These are phyloP conservation scores for Eimeria tenella DNA, from an alignment of 169 alveolate genomes.

Conservation along the genomic window DNA sequence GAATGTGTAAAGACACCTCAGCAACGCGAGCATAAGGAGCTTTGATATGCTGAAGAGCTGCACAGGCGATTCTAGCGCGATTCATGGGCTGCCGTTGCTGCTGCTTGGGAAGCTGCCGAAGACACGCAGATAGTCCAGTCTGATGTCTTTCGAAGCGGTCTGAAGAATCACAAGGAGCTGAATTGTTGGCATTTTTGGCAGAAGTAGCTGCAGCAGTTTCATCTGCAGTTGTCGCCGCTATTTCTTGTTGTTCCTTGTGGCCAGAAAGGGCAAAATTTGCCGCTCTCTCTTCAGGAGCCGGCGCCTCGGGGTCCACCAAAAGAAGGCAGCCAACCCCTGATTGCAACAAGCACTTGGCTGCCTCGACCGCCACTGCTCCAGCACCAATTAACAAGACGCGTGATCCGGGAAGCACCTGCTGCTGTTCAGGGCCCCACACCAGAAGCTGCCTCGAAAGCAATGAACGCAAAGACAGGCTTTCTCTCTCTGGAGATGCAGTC, in stretches of 20 bases:
- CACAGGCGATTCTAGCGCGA: constrained; percentile 73
- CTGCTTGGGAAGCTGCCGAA: neutral
- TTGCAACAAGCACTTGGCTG: constrained; percentile 79
- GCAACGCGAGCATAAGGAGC: constrained; percentile 67
- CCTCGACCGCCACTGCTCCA: constrained; percentile 77
- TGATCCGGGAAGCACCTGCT: constrained; percentile 53
- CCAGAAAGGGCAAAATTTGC: constrained; percentile 45
- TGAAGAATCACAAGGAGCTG: neutral
- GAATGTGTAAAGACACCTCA: constrained; percentile 59
- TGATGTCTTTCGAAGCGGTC: neutral
- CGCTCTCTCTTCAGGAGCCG: constrained; percentile 12
- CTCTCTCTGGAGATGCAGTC: neutral
- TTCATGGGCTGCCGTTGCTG: neutral
- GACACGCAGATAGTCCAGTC: neutral
- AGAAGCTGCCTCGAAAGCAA: constrained; percentile 57
- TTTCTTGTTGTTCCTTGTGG: constrained; percentile 22
- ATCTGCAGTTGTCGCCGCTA: neutral
- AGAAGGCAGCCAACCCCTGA: constrained; percentile 74
- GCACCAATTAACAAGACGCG: constrained; percentile 75
- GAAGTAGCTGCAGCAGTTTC: neutral
- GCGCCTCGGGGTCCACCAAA: constrained; percentile 59
- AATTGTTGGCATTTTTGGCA: neutral
- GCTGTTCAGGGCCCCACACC: constrained; percentile 73
- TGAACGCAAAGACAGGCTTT: constrained; percentile 5
- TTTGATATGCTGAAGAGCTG: constrained; percentile 46